phyloP scores from a whole-genome alignment of 177 flowering plant genomes.

The Vitis hybrid region DNA sequence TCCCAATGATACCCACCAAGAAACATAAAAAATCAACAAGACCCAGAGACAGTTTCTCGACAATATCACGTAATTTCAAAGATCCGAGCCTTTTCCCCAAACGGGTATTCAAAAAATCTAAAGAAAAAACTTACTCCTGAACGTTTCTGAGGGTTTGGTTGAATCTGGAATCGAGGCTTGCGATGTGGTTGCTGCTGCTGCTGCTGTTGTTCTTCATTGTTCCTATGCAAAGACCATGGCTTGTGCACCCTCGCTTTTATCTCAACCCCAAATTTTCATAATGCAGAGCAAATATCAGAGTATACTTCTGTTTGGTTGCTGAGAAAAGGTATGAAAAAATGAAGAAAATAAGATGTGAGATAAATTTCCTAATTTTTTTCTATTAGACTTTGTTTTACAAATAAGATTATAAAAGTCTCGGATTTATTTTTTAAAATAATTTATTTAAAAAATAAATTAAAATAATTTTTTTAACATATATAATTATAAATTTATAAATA shows the following conservation, averaged over 20 bases:
- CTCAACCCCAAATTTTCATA: background rate
- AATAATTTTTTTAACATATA: no score
- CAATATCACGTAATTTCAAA: background rate
- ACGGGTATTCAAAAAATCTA: slow-evolving; percentile 6
- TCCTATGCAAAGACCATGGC: slow-evolving; percentile 13
- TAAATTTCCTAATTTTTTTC: no score
- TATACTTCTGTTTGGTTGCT: background rate
- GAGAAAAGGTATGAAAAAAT: background rate
- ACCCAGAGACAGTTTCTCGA: background rate
- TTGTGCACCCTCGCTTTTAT: background rate
- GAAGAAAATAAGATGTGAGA: background rate
- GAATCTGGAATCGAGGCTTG: slow-evolving; percentile 75
- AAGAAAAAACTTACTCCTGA: slow-evolving; percentile 61
- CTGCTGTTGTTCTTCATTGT: slow-evolving; percentile 34
- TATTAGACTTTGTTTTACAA: no score
- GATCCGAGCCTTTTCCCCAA: slow-evolving; percentile 13
- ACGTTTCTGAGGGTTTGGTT: slow-evolving; percentile 90
- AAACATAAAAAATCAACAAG: background rate
- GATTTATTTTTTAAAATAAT: no score
- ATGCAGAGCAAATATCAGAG: background rate
- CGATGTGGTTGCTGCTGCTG: slow-evolving; percentile 6
- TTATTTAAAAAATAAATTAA: no score
- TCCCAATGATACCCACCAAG: background rate
- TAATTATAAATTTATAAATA: no score
- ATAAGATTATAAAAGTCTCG: no score